A percentile compares a stretch with the other conserved stretches of the same genome.
Evolutionary conservation across 306 rosid species (phyloP).

Genomic region (Benincasa hispida): DNA sequence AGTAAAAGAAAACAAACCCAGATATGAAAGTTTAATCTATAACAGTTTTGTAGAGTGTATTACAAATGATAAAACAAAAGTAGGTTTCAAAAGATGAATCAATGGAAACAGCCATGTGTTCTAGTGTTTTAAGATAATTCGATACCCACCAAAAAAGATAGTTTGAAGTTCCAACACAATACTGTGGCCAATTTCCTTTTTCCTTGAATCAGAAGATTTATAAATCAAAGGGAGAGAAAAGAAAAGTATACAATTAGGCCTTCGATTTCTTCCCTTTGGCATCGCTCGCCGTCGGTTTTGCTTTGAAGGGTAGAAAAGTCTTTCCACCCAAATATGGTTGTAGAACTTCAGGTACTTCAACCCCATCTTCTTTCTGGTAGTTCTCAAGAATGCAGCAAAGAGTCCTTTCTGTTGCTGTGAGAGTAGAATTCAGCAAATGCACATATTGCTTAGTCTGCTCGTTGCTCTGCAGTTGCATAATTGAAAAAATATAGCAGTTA

Average conservation of each 20-base stretch:
- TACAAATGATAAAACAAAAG: neutral
- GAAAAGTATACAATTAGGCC: conserved; percentile 49
- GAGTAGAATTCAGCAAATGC: conserved; percentile 87
- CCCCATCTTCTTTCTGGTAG: conserved; percentile 83
- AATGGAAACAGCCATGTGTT: neutral
- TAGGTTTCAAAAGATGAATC: neutral
- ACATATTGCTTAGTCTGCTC: conserved; percentile 72
- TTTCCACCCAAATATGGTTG: conserved; percentile 68
- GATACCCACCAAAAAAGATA: neutral
- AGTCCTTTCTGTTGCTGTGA: conserved; percentile 95
- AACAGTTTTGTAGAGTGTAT: neutral
- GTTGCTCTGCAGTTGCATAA: conserved; percentile 42
- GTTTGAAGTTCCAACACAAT: neutral
- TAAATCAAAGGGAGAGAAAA: conserved; percentile 3
- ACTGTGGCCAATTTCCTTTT: neutral
- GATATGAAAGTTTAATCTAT: neutral
- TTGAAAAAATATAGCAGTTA: neutral
- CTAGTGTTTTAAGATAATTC: neutral
- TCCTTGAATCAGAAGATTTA: neutral
- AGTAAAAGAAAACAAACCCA: neutral
- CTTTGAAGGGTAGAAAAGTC: conserved; percentile 72
- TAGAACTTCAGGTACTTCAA: conserved; percentile 66
- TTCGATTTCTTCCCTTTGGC: conserved; percentile 97
- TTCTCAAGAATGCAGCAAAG: conserved; percentile 92
- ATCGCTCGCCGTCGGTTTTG: conserved; percentile 31